phyloP scores from a whole-genome alignment of 352 stramenopile species.

The Plasmopara muralis region DNA sequence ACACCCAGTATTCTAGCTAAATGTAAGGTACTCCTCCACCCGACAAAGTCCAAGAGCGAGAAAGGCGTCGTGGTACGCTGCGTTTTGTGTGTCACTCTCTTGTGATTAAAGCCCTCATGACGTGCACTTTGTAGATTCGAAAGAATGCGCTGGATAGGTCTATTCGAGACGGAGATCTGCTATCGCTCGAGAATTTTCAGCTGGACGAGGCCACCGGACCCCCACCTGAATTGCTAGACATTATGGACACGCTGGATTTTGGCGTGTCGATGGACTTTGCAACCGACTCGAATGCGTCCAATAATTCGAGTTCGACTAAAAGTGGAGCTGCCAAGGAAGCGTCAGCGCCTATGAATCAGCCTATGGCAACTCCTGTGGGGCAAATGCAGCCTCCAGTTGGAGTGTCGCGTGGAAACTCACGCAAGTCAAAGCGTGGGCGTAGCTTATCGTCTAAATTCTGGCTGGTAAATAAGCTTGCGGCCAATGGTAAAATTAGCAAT shows the following conservation, averaged over 20 bases:
- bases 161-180: slow-evolving; percentile 74
- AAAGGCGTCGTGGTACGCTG: slow-evolving; percentile 56
- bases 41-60: slow-evolving; percentile 76
- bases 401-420: slow-evolving; percentile 17
- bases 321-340: slow-evolving; percentile 8
- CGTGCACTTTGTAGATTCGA: slow-evolving; percentile 35
- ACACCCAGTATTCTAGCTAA: slow-evolving; percentile 44
- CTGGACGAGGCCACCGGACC: slow-evolving; percentile 36
- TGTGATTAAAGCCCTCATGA: background rate
- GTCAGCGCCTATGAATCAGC: slow-evolving; percentile 20
- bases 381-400: slow-evolving; percentile 9
- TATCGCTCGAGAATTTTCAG: slow-evolving; percentile 62
- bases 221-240: slow-evolving; percentile 56
- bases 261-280: slow-evolving; percentile 39
- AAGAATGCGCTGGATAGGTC: slow-evolving; percentile 66
- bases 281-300: slow-evolving; percentile 16
- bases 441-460: slow-evolving; percentile 82
- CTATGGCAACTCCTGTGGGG: slow-evolving; percentile 23
- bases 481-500: slow-evolving; percentile 72
- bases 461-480: slow-evolving; percentile 78
- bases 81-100: background rate
- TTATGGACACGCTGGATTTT: slow-evolving; percentile 66
- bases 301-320: slow-evolving; percentile 9
- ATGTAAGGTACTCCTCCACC: slow-evolving; percentile 72
- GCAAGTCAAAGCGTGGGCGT: slow-evolving; percentile 59